Evolutionary conservation across 2,329 filamentous ascomycete species (phyloP).

Genomic region (Dactylonectria macrodidyma): DNA sequence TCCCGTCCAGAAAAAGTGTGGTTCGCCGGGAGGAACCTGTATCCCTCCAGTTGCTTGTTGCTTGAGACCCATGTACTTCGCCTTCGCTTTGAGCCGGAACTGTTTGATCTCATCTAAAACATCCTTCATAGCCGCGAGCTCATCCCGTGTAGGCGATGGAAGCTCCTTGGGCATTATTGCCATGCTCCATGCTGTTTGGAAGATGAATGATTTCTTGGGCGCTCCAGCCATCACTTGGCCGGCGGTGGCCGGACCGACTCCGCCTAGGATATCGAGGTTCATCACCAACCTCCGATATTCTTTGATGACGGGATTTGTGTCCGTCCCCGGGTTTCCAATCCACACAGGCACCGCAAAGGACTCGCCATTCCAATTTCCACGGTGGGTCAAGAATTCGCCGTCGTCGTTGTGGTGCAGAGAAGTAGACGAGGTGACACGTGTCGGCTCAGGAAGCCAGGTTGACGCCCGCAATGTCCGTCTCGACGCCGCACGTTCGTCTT

Average conservation of each 20-base stretch:
- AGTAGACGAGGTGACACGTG: background rate
- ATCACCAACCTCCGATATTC: constrained; percentile 64
- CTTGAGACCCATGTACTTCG: constrained; percentile 43
- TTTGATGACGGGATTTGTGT: constrained; percentile 57
- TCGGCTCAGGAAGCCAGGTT: background rate
- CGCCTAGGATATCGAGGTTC: constrained; percentile 52
- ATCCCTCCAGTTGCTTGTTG: constrained; percentile 9
- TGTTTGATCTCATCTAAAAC: constrained; percentile 59
- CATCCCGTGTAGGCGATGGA: constrained; percentile 45
- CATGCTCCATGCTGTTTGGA: constrained; percentile 67
- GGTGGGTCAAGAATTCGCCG: constrained; percentile 43
- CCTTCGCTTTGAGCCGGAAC: constrained; percentile 54
- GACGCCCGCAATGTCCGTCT: constrained; percentile 22
- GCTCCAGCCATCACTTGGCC: constrained; percentile 66
- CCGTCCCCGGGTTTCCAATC: constrained; percentile 58
- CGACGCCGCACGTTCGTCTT: constrained; percentile 33
- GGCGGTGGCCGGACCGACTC: constrained; percentile 63
- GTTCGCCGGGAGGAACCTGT: constrained; percentile 36
- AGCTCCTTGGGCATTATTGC: constrained; percentile 57
- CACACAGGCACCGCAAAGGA: constrained; percentile 56
- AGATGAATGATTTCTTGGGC: constrained; percentile 62
- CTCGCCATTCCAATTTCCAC: constrained; percentile 47
- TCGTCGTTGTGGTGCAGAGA: background rate
- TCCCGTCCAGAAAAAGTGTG: constrained; percentile 57
- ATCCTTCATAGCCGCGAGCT: constrained; percentile 59